A percentile compares a stretch with the other conserved stretches of the same genome.
Conservation (phyloP, 1,139 yeast species). For the Zygoascus meyerae region DNA sequence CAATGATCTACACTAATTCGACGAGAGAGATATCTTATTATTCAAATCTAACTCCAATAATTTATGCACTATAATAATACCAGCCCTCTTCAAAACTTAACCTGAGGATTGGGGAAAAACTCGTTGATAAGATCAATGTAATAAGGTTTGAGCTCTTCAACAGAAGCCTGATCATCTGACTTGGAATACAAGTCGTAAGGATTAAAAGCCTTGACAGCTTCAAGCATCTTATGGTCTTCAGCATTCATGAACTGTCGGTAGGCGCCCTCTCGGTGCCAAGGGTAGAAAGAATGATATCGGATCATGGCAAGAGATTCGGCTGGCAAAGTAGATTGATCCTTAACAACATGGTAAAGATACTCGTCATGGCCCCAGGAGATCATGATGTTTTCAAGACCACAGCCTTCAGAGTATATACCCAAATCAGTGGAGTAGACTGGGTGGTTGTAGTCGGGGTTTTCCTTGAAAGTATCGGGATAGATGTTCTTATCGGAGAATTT, state of each 20-base stretch:
- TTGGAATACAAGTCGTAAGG: slow-evolving; percentile 66
- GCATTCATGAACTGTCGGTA: slow-evolving; percentile 61
- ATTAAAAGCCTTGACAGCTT: slow-evolving; percentile 61
- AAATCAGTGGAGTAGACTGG: slow-evolving; percentile 62
- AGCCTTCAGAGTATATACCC: slow-evolving; percentile 59
- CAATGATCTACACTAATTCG: no score
- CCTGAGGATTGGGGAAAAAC: slow-evolving; percentile 51
- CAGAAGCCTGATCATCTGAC: slow-evolving; percentile 44
- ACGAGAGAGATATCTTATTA: no score
- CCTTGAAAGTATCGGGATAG: slow-evolving; percentile 51
- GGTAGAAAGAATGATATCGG: slow-evolving; percentile 68
- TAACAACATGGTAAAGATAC: slow-evolving; percentile 69
- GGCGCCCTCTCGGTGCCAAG: slow-evolving; percentile 71
- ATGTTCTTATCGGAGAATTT: slow-evolving; percentile 55
- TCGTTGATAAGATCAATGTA: slow-evolving; percentile 61
- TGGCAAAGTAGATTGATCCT: slow-evolving; percentile 56
- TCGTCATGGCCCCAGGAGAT: slow-evolving; percentile 78
- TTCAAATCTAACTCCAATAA: no score
- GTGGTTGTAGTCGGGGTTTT: slow-evolving; percentile 56
- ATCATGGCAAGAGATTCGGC: slow-evolving; percentile 69
- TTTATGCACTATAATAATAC: background rate
- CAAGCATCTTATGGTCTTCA: slow-evolving; percentile 55
- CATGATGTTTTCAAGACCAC: slow-evolving; percentile 68
- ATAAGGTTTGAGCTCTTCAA: slow-evolving; percentile 49
- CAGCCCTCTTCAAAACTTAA: slow-evolving; percentile 45